Evolutionary conservation across 257 asterid species (phyloP), one percentile per base, ranked within the genome.

Genomic region (Nicotiana attenuata): DNA sequence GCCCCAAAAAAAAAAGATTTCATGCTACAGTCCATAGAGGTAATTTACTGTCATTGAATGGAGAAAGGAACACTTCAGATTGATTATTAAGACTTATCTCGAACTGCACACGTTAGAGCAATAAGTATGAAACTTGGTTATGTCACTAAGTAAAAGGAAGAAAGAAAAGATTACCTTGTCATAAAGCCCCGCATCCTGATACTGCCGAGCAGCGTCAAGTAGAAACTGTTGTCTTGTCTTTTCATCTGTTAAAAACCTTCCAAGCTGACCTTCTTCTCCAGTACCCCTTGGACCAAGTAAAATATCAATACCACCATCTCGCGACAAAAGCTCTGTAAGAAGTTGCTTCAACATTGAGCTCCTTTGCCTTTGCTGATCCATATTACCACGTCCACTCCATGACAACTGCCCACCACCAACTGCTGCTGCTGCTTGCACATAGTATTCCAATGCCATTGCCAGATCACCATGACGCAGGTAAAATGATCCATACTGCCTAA

Each of bases 391-490:
- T 57, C 98, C 97, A 76, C 88, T 89, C 98, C 97, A 94, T 50
- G 99, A 96, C 90, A 91, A 83, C 76, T 89, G 92, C 59, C 99
- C 99, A 80, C 98, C 99, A 67, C 97, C 99, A 77, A 92, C 92
- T 59, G 97, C 93, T 63, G 99, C 98, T 76, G 98, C 97, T 84
- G 99, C 97, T 87, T 96, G 97, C 56, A 87, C 98, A 88, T 92
- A 96, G 87, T 96, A 96, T 82, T 96, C 99, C 75, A 96, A 85
- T 31, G 98, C 97, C 94, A 88, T 91, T 85, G 84, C 78, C 83
- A 92, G 82, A 84, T 94, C 92, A 61, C 91, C 92, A 71, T 90
- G 93, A 78, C 94, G 97, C 86, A 96, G 82, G 89, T 91, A 93
- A 38, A 91, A 91, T 50, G 95, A 87, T 53, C 99, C 99, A 81